Percentiles rank a stretch among this genome's conserved stretches.
Conservation (phyloP, 495 filamentous ascomycete genomes). For the Lepidopterella palustris region DNA sequence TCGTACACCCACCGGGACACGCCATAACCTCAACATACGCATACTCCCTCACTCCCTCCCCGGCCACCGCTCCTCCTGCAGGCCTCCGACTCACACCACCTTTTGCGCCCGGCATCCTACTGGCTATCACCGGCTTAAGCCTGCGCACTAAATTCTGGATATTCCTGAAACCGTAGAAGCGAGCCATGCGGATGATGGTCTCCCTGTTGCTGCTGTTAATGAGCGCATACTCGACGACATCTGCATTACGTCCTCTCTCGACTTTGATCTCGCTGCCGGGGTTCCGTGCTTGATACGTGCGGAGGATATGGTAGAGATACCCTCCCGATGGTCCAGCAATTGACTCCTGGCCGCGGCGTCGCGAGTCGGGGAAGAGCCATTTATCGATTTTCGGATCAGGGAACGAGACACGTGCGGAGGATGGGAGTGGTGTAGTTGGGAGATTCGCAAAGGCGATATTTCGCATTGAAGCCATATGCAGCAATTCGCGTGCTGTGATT, state of each 20-base stretch:
- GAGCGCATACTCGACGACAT: constrained; percentile 78
- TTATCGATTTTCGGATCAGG: constrained; percentile 60
- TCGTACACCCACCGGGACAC: constrained; percentile 95
- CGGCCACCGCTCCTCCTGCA: constrained; percentile 36
- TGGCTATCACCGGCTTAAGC: constrained; percentile 69
- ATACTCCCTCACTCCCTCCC: constrained; percentile 48
- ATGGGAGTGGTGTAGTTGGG: constrained; percentile 48
- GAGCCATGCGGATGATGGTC: constrained; percentile 61
- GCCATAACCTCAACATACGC: constrained; percentile 98
- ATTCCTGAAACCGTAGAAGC: constrained; percentile 95
- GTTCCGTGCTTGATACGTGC: constrained; percentile 59
- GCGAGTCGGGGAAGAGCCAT: constrained; percentile 57
- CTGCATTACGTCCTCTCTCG: constrained; percentile 75
- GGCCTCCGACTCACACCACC: constrained; percentile 41
- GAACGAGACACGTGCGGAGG: constrained; percentile 43
- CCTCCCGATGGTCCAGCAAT: constrained; percentile 75
- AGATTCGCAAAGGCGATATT: constrained; percentile 65
- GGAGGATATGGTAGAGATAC: constrained; percentile 75
- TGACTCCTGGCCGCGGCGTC: constrained; percentile 27
- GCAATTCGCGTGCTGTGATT: constrained; percentile 86
- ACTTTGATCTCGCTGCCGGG: constrained; percentile 61
- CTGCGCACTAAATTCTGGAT: constrained; percentile 93
- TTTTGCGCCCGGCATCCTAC: constrained; percentile 69
- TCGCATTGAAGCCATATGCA: constrained; percentile 76
- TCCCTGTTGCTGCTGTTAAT: constrained; percentile 44